phyloP scores from a whole-genome alignment of 2,329 filamentous ascomycete genomes.

The Aureobasidium sp. region DNA sequence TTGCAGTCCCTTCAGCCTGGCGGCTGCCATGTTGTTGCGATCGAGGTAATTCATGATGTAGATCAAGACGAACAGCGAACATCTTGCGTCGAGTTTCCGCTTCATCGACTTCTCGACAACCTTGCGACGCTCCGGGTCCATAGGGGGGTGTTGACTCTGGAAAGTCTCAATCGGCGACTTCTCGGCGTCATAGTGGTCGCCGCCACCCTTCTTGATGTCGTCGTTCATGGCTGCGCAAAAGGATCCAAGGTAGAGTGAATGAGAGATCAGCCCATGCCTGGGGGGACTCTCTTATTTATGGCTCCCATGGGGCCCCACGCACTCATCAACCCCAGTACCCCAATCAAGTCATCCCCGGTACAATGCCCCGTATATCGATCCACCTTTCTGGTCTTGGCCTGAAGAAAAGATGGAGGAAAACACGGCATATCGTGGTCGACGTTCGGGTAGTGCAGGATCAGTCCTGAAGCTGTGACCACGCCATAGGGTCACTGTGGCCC shows the following conservation, averaged over 20 bases:
- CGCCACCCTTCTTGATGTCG: not conserved
- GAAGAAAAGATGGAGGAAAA: constrained; percentile 10
- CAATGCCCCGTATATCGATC: constrained; percentile 1
- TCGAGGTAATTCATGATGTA: constrained; percentile 70
- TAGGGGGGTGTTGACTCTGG: not conserved
- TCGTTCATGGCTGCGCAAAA: not conserved
- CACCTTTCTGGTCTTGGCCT: not conserved
- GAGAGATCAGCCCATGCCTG: not conserved
- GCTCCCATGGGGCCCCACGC: constrained; percentile 3
- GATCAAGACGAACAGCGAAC: constrained; percentile 55
- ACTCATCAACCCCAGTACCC: not conserved
- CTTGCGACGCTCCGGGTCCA: constrained; percentile 4
- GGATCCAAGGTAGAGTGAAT: not conserved
- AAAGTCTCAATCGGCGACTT: constrained; percentile 4
- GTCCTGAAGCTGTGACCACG: not conserved
- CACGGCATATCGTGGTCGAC: constrained; percentile 6
- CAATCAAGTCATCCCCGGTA: not conserved
- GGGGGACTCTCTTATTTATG: constrained; percentile 5
- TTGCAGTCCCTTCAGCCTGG: constrained; percentile 56
- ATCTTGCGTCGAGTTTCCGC: not conserved
- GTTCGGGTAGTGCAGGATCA: constrained; percentile 1
- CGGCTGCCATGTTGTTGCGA: constrained; percentile 51
- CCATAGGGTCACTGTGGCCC: not conserved
- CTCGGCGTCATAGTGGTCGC: not conserved
- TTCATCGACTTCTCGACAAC: constrained; percentile 9